Conservation (phyloP, 768 basidiomycete genomes). For the Boletus patriciae region DNA sequence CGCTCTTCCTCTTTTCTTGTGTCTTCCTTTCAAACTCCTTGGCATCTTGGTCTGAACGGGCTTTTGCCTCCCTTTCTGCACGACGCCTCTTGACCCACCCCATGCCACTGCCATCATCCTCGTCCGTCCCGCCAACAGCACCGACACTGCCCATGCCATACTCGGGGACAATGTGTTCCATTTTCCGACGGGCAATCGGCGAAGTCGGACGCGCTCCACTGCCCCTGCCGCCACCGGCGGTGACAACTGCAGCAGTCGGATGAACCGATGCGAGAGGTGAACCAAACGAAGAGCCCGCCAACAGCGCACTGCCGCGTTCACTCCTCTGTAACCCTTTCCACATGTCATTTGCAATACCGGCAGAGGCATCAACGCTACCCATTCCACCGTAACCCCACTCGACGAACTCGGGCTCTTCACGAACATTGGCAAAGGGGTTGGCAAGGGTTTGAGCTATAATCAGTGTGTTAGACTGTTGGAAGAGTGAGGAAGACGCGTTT, state of each 20-base stretch:
- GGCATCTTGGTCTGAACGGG: conserved; percentile 21
- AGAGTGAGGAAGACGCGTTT: background rate
- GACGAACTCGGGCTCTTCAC: conserved; percentile 76
- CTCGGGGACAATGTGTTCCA: conserved; percentile 19
- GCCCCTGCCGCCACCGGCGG: conserved; percentile 13
- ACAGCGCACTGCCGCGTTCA: conserved; percentile 27
- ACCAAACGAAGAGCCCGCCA: conserved; percentile 13
- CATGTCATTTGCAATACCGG: conserved; percentile 28
- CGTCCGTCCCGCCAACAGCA: conserved; percentile 39
- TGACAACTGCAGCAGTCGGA: conserved; percentile 29
- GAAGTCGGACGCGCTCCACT: conserved; percentile 14
- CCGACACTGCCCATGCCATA: conserved; percentile 32
- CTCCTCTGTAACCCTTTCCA: conserved; percentile 30
- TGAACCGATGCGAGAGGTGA: conserved; percentile 16
- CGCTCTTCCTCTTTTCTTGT: conserved; percentile 24
- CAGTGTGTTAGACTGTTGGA: background rate
- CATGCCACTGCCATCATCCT: conserved; percentile 86
- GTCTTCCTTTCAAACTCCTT: conserved; percentile 11
- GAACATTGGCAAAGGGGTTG: conserved; percentile 64
- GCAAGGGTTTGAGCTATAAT: conserved; percentile 33
- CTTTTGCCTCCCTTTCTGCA: conserved; percentile 54
- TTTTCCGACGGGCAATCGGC: conserved; percentile 14
- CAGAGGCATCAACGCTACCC: conserved; percentile 51
- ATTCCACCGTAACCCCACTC: conserved; percentile 93
- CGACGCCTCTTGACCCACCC: conserved; percentile 72